Evolutionary conservation across 768 basidiomycete genomes (phyloP).

Genomic region (Suillus brevipes): DNA sequence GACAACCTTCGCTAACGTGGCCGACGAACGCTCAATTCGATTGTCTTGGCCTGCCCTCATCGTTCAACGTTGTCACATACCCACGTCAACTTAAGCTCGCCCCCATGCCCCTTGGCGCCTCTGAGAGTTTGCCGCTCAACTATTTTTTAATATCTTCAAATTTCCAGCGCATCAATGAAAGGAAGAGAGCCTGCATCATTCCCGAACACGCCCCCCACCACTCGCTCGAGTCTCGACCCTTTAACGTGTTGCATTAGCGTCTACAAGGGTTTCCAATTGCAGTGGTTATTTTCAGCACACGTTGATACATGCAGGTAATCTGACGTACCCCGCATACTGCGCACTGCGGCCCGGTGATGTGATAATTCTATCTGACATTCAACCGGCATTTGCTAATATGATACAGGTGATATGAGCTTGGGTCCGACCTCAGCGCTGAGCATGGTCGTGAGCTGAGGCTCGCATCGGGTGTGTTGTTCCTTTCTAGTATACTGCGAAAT

Average conservation of each 20-base stretch:
- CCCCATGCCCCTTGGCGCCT: too few relatives aligned
- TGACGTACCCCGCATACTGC: neutral
- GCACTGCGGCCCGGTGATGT: neutral
- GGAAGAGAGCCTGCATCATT: too few relatives aligned
- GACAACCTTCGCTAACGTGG: neutral
- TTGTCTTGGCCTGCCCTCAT: neutral
- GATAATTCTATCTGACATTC: neutral
- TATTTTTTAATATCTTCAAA: neutral
- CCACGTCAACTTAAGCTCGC: neutral
- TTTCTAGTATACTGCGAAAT: neutral
- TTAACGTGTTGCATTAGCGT: neutral
- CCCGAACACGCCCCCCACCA: too few relatives aligned
- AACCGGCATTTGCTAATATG: neutral
- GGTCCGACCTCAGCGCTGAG: neutral
- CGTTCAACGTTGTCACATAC: neutral
- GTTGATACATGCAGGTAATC: neutral
- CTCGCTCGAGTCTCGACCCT: too few relatives aligned
- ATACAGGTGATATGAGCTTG: neutral
- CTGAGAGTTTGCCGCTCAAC: neutral
- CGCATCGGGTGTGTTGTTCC: neutral
- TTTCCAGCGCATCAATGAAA: neutral
- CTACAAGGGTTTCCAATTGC: neutral
- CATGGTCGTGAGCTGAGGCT: neutral
- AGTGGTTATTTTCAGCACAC: neutral
- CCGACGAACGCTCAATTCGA: neutral